Percentiles rank a stretch among this genome's conserved stretches.
phyloP scores from a whole-genome alignment of 2,329 filamentous ascomycete genomes.

The Sclerotinia sclerotiorum region DNA sequence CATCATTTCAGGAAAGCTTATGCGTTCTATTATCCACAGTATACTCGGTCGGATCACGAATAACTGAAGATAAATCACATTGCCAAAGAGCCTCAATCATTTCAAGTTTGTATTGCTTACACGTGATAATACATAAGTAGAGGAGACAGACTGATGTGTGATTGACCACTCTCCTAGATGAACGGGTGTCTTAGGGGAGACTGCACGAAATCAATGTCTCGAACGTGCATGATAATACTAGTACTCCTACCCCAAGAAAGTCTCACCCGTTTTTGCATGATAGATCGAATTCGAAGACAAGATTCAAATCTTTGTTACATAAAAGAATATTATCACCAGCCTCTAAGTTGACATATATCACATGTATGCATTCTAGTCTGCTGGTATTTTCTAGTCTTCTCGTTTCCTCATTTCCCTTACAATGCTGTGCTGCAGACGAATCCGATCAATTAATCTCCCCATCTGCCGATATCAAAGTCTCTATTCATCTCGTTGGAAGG shows the following conservation, averaged over 20 bases:
- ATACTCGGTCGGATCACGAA: background rate
- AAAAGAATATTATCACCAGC: background rate
- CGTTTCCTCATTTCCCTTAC: constrained; percentile 3
- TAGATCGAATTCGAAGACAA: background rate
- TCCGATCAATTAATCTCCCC: background rate
- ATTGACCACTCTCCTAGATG: background rate
- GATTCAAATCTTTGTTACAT: background rate
- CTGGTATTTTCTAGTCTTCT: background rate
- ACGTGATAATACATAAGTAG: background rate
- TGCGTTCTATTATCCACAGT: background rate
- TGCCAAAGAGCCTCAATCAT: constrained; percentile 1
- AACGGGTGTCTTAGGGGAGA: background rate
- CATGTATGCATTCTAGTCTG: constrained; percentile 1
- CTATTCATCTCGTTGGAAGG: background rate
- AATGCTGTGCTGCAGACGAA: constrained; percentile 5
- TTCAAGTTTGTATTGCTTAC: background rate
- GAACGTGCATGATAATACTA: background rate
- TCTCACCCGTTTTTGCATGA: background rate
- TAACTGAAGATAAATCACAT: background rate
- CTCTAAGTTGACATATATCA: background rate
- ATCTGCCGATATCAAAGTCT: background rate
- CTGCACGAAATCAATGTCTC: constrained; percentile 14
- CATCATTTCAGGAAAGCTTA: too few relatives aligned
- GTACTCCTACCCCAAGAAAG: background rate
- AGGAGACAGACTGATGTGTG: background rate